Percentiles rank a stretch among this genome's conserved stretches.
These are phyloP conservation scores for Cutaneotrichosporon cutaneum DNA, from an alignment of 1,284 basidiomycete species.

Conservation along the genomic window DNA sequence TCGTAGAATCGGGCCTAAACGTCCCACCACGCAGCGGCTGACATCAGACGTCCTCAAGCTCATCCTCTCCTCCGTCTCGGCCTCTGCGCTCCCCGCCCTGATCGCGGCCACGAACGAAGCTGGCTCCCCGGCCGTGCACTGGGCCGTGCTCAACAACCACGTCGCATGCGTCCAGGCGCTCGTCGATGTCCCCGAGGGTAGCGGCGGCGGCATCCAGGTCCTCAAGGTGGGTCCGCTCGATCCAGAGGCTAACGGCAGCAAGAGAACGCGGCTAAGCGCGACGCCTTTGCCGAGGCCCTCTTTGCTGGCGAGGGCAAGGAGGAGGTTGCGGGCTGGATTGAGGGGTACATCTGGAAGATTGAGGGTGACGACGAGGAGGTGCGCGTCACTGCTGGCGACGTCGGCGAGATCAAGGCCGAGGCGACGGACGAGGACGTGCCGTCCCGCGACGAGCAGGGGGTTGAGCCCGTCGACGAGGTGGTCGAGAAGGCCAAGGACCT, in stretches of 20 bases:
- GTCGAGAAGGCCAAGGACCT: constrained; percentile 1
- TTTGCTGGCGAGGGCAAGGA: constrained; percentile 53
- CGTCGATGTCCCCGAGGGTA: constrained; percentile 55
- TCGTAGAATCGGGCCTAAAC: too few relatives aligned
- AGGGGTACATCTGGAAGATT: constrained; percentile 46
- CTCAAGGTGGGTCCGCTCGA: constrained; percentile 41
- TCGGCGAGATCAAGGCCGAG: constrained; percentile 11
- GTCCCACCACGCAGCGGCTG: too few relatives aligned
- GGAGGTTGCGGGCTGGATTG: constrained; percentile 53
- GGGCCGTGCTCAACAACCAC: constrained; percentile 81
- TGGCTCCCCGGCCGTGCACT: constrained; percentile 78
- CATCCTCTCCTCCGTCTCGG: constrained; percentile 58
- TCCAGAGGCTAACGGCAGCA: constrained; percentile 31
- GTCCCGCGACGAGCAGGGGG: constrained; percentile 18
- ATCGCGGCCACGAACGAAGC: constrained; percentile 66
- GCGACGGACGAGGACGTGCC: constrained; percentile 13
- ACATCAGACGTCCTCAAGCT: constrained; percentile 19
- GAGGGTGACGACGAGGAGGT: constrained; percentile 33
- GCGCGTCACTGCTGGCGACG: not conserved
- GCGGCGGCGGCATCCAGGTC: constrained; percentile 47
- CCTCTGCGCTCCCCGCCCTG: constrained; percentile 39
- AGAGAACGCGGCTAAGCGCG: constrained; percentile 45
- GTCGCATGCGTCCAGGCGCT: constrained; percentile 66
- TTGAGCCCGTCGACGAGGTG: constrained; percentile 11
- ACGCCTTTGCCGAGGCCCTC: constrained; percentile 49